Conservation (phyloP, 1,139 yeast species). For the Pneumocystis wakefieldiae region DNA sequence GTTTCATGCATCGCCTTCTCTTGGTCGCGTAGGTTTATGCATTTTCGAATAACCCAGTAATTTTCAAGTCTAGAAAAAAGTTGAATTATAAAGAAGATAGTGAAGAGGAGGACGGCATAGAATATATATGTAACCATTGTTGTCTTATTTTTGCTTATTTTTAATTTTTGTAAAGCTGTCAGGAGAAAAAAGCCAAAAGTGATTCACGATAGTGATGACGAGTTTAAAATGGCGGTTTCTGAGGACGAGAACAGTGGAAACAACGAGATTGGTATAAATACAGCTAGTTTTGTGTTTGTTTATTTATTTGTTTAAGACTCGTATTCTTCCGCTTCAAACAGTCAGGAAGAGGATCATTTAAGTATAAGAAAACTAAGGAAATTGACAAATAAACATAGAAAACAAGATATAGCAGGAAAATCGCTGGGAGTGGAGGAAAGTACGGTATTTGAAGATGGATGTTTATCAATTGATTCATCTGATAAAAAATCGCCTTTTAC, state of each 20-base stretch:
- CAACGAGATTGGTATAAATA: not conserved
- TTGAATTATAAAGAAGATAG: constrained; percentile 18
- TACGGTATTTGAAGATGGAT: not conserved
- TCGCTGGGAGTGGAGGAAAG: not conserved
- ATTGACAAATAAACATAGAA: not conserved
- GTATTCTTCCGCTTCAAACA: not conserved
- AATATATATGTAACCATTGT: constrained; percentile 4
- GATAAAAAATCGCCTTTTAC: not conserved
- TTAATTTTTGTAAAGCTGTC: not conserved
- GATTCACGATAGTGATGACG: constrained; percentile 18
- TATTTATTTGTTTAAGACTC: not conserved
- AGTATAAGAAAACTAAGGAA: not conserved
- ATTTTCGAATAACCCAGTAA: not conserved
- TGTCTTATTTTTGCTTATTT: not conserved
- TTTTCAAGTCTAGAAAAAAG: constrained; percentile 13
- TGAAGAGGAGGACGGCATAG: constrained; percentile 16
- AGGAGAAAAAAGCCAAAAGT: constrained; percentile 12
- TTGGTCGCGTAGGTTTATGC: constrained; percentile 3
- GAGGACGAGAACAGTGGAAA: not conserved
- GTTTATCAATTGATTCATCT: not conserved
- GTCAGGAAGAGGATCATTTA: not conserved
- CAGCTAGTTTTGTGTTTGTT: not conserved
- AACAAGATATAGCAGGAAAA: not conserved
- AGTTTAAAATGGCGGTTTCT: constrained; percentile 12
- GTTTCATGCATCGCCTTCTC: not conserved